These are phyloP conservation scores for Periconia sp. DNA, from an alignment of 2,329 filamentous ascomycete genomes.

Conservation along the genomic window DNA sequence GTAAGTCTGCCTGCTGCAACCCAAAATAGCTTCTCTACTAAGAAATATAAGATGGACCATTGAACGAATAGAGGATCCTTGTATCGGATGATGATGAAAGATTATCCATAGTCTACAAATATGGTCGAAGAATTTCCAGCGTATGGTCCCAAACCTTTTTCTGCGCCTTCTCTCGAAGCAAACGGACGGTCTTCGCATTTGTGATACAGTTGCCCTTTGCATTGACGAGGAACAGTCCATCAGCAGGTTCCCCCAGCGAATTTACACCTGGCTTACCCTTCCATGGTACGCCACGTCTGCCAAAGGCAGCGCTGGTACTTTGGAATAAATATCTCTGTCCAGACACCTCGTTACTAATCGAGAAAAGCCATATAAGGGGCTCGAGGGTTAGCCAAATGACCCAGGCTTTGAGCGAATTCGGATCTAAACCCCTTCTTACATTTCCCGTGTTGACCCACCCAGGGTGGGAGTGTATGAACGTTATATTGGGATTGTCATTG, in stretches of 20 bases:
- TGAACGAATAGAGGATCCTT: too few species aligned
- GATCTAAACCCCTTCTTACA: constrained; percentile 8
- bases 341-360: constrained; percentile 5
- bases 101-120: too few species aligned
- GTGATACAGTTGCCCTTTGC: constrained; percentile 1
- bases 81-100: too few species aligned
- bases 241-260: background rate
- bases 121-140: background rate
- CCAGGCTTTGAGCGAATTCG: constrained; percentile 4
- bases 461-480: constrained; percentile 47
- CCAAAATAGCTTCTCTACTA: too few species aligned
- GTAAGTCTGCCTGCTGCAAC: too few species aligned
- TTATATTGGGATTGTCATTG: constrained; percentile 34
- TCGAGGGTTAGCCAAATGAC: constrained; percentile 3
- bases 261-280: constrained; percentile 4
- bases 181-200: background rate
- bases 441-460: constrained; percentile 48
- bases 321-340: constrained; percentile 10
- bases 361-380: constrained; percentile 3
- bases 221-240: constrained; percentile 5
- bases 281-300: constrained; percentile 2
- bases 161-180: constrained; percentile 4
- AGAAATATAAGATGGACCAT: too few species aligned
- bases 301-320: constrained; percentile 11
- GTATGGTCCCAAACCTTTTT: constrained; percentile 9